Base-by-base conservation (phyloP, 2,329 filamentous ascomycete genomes). In the Colletotrichum graminicola region DNA sequence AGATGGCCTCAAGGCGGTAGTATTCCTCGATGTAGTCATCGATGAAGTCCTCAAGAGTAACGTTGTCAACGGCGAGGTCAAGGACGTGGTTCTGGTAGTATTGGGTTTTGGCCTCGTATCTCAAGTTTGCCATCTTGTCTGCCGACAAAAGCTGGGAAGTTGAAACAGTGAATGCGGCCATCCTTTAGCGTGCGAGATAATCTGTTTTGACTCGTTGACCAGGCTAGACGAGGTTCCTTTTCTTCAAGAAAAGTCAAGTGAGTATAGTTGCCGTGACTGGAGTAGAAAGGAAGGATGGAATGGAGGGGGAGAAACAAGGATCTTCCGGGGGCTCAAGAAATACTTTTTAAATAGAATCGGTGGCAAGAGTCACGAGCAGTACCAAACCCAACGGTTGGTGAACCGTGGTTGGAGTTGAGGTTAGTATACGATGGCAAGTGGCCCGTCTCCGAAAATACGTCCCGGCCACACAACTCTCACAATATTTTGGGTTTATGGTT, bases 21-120 rank as follows among this genome's bases (percentile, higher is more conserved):
- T 62, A 57, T n/a, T 61, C 23, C 41, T 71, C 55, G 45, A 72
- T 71, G 34, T 62, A 66, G 54, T 57, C 67, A 26, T 66, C 10
- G 41, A 72, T 43, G 39, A 64, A 63, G 47, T 66, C 57, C 21
- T 72, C 71, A 14, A 63, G 54, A 16, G 41, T 45, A 29, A 63
- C 47, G 6, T 47, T n/a, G n/a, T 45, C 43, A 18, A 55, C 36
- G n/a, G 11, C 29, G 43, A 59, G 34, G 29, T 72, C 65, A n/a
- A 67, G 51, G 2, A 51, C 26, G n/a, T 60, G 60, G 18, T 14
- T 43, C 3, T 64, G 29, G 8, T 60, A 61, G 23, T 64, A 69
- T 10, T 23, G 47, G 11, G 8, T 36, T 41, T 60, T 61, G n/a
- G 69, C 65, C 18, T 68, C 54, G n/a, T 59, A 11, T 49, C 65